Conservation (phyloP, 2,329 filamentous ascomycete species). For the Colletotrichum godetiae region DNA sequence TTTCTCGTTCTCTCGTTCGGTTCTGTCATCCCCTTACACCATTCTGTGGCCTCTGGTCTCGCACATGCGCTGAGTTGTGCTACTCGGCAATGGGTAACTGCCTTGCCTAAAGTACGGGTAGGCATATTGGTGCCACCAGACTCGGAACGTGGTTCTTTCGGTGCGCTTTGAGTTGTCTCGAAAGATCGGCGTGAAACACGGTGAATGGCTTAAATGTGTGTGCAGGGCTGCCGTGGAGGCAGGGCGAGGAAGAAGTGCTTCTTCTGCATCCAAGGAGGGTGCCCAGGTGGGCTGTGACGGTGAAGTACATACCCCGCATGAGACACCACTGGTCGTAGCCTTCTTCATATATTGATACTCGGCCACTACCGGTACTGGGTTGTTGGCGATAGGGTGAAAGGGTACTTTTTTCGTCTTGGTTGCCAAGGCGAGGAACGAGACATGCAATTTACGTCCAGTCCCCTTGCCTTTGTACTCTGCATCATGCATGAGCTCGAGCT, state of each 20-base stretch:
- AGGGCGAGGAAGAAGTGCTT: conserved; percentile 23
- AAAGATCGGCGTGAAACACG: conserved; percentile 25
- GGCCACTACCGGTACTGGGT: conserved; percentile 22
- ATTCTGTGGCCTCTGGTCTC: neutral
- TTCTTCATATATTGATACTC: conserved; percentile 1
- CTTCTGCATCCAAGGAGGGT: neutral
- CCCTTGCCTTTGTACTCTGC: conserved; percentile 19
- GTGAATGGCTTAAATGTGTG: conserved; percentile 7
- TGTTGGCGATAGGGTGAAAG: neutral
- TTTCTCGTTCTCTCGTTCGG: neutral
- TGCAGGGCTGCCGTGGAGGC: conserved; percentile 34
- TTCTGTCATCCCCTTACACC: neutral
- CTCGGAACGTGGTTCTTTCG: neutral
- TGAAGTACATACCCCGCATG: conserved; percentile 22
- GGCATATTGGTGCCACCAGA: neutral
- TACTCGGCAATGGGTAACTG: conserved; percentile 7
- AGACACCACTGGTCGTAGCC: conserved; percentile 21
- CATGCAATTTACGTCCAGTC: conserved; percentile 9
- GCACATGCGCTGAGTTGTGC: neutral
- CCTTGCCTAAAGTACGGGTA: neutral
- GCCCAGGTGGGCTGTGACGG: neutral
- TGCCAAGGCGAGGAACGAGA: neutral
- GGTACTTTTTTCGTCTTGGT: neutral
- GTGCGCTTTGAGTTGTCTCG: conserved; percentile 30
- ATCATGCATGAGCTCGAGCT: conserved; percentile 17